Conservation (phyloP, 169 alveolate species). For the Plasmodium yoelii region DNA sequence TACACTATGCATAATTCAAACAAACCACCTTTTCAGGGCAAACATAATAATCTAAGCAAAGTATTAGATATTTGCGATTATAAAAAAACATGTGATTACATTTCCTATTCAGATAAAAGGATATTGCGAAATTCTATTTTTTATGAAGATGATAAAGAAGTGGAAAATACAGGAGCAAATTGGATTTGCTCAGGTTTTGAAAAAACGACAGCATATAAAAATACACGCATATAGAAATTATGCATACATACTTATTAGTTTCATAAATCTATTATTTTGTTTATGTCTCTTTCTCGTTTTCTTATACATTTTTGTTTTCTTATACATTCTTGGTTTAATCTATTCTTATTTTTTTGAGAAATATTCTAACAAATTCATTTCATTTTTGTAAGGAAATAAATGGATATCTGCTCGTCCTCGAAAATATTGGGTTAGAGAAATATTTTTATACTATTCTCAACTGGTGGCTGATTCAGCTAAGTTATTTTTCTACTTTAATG, state of each 20-base stretch:
- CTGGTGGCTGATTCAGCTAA: not conserved
- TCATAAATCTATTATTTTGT: too few species aligned
- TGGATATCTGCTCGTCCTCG: conserved; percentile 63
- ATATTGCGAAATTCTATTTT: conserved; percentile 43
- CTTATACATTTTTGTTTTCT: too few species aligned
- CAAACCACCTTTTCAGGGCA: conserved; percentile 26
- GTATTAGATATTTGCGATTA: conserved; percentile 50
- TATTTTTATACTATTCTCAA: not conserved
- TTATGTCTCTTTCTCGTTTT: too few species aligned
- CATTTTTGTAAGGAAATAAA: conserved; percentile 39
- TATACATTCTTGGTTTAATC: too few species aligned
- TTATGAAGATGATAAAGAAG: conserved; percentile 45
- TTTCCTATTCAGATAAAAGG: conserved; percentile 50
- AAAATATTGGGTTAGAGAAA: conserved; percentile 44
- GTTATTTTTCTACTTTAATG: not conserved
- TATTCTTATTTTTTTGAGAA: not conserved
- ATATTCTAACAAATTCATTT: not conserved
- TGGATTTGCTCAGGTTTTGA: conserved; percentile 56
- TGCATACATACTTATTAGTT: not conserved
- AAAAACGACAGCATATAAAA: not conserved
- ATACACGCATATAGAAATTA: not conserved
- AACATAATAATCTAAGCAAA: conserved; percentile 25
- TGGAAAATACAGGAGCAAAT: conserved; percentile 53
- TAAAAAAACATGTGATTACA: conserved; percentile 40
- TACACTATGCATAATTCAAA: conserved; percentile 3